These are phyloP conservation scores for Yamadazyma songkhlaensis DNA, from an alignment of 1,139 yeast genomes.

Conservation along the genomic window DNA sequence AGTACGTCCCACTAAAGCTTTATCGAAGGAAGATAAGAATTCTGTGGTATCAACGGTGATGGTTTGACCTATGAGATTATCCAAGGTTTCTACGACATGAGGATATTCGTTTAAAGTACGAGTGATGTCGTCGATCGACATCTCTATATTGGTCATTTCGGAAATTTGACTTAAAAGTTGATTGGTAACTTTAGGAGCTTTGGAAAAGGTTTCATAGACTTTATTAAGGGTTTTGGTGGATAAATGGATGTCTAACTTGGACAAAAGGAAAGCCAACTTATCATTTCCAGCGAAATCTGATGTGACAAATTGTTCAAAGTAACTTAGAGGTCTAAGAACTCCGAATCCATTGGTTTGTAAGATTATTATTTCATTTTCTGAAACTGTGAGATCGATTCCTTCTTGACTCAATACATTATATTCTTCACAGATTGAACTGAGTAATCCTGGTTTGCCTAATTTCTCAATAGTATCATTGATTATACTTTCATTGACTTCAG, in stretches of 20 bases:
- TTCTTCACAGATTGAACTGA: constrained; percentile 66
- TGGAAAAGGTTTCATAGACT: constrained; percentile 14
- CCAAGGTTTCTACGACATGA: constrained; percentile 13
- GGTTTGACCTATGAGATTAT: constrained; percentile 17
- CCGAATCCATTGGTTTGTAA: constrained; percentile 37
- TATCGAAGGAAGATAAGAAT: constrained; percentile 1
- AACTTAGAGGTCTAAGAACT: constrained; percentile 31
- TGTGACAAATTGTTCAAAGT: constrained; percentile 24
- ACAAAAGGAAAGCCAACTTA: constrained; percentile 6
- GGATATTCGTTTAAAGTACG: constrained; percentile 21
- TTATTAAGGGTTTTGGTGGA: constrained; percentile 25
- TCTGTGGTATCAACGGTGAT: not conserved
- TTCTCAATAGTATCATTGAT: constrained; percentile 22
- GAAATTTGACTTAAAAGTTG: constrained; percentile 8
- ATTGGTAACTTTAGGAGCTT: not conserved
- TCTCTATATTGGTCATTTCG: constrained; percentile 2
- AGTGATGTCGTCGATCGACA: constrained; percentile 11
- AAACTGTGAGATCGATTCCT: constrained; percentile 21
- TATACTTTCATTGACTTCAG: constrained; percentile 7
- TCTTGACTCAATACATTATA: constrained; percentile 58
- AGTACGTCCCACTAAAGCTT: not conserved
- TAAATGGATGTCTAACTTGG: constrained; percentile 13
- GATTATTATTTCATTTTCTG: constrained; percentile 12
- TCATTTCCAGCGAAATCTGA: constrained; percentile 15
- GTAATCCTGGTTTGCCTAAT: constrained; percentile 45